A percentile compares a stretch with the other conserved stretches of the same genome.
These are phyloP conservation scores for Corrigiola litoralis DNA, from an alignment of 179 eudicot species.

Conservation along the genomic window DNA sequence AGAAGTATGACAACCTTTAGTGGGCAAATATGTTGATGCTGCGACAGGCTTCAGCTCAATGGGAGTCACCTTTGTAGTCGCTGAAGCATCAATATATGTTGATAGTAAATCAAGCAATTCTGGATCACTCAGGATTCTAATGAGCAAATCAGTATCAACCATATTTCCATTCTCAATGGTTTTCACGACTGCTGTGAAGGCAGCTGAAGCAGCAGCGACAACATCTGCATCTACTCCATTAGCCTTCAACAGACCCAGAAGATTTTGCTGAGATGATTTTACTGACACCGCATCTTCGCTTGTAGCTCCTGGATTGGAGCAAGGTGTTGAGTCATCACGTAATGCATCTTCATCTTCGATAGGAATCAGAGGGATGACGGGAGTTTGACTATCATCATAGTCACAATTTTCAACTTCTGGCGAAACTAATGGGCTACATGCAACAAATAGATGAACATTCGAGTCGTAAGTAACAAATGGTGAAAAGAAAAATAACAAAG, in stretches of 20 bases:
- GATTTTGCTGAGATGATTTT: not conserved
- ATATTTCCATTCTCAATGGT: constrained; percentile 37
- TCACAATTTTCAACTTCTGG: constrained; percentile 21
- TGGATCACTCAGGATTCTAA: constrained; percentile 47
- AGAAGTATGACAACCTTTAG: not conserved
- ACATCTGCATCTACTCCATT: constrained; percentile 36
- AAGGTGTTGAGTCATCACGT: constrained; percentile 9
- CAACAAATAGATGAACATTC: constrained; percentile 1
- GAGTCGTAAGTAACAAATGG: not conserved
- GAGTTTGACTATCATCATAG: constrained; percentile 35
- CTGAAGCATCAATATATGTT: constrained; percentile 4
- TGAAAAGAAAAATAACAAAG: not conserved
- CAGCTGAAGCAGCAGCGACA: constrained; percentile 47
- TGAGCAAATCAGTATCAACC: constrained; percentile 48
- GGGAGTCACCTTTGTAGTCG: not conserved
- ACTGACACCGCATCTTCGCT: constrained; percentile 3
- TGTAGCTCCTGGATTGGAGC: constrained; percentile 1
- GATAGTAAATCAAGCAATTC: constrained; percentile 30
- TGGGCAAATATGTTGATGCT: not conserved
- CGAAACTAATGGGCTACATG: constrained; percentile 33
- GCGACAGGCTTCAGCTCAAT: constrained; percentile 9
- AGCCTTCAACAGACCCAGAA: constrained; percentile 12
- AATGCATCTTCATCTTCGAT: constrained; percentile 40
- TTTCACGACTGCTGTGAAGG: constrained; percentile 36
- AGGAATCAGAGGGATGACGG: constrained; percentile 44